phyloP scores from a whole-genome alignment of 1,139 yeast genomes.

The Blastobotrys niveus region DNA sequence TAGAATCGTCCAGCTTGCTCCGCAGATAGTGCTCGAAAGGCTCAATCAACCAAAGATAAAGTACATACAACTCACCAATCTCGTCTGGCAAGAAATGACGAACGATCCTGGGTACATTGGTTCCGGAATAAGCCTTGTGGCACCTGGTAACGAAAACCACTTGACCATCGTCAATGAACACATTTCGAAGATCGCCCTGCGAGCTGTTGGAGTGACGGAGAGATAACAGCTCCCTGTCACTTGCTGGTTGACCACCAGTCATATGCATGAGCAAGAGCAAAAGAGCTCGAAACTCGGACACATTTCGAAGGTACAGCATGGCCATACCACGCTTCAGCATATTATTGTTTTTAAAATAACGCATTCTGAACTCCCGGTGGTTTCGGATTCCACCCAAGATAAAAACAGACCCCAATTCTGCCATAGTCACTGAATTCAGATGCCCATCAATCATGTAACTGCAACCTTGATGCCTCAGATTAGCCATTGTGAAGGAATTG shows the following conservation, averaged over 20 bases:
- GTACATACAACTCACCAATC: not conserved
- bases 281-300: not conserved
- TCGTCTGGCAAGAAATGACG: not conserved
- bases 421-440: too few relatives aligned
- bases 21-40: too few relatives aligned
- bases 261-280: not conserved
- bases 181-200: not conserved
- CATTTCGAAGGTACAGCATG: not conserved
- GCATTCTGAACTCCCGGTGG: too few relatives aligned
- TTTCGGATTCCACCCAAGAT: too few relatives aligned
- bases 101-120: not conserved
- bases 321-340: too few relatives aligned
- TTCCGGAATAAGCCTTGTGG: not conserved
- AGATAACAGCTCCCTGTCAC: not conserved
- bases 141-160: not conserved
- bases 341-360: too few relatives aligned
- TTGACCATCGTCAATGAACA: slow-evolving; percentile 1
- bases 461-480: too few relatives aligned
- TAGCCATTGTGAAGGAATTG: too few relatives aligned
- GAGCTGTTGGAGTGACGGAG: not conserved
- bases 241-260: slow-evolving; percentile 1
- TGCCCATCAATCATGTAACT: too few relatives aligned
- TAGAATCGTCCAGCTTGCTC: too few relatives aligned
- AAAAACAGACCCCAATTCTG: too few relatives aligned
- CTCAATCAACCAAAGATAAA: not conserved